Conservation (phyloP, 2,329 filamentous ascomycete genomes). For the Colletotrichum theobromicola region DNA sequence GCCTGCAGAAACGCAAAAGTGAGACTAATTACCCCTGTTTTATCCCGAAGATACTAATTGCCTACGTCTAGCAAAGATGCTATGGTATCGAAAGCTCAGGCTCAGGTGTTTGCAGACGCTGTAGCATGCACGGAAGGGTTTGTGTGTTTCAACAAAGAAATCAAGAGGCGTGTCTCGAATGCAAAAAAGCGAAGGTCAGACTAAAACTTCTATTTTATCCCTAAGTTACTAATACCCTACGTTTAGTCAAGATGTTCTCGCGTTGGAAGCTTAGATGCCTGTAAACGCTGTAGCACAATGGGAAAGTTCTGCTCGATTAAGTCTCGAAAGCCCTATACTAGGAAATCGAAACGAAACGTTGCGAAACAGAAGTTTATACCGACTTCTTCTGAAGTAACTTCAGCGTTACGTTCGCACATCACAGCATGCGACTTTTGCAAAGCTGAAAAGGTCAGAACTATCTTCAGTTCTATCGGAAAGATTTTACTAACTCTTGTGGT, state of each 20-base stretch:
- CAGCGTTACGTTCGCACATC: background rate
- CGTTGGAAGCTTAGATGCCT: background rate
- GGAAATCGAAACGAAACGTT: background rate
- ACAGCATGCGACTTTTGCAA: background rate
- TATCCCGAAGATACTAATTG: background rate
- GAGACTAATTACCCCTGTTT: background rate
- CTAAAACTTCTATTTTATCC: background rate
- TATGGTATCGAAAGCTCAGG: background rate
- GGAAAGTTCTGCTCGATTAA: background rate
- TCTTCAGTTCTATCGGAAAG: background rate
- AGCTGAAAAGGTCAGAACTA: background rate
- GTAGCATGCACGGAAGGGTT: too few species aligned
- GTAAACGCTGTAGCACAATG: background rate
- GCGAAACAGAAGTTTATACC: background rate
- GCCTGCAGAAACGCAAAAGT: background rate
- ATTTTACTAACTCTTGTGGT: background rate
- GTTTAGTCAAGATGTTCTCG: too few species aligned
- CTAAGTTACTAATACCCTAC: too few species aligned
- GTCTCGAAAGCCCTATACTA: background rate
- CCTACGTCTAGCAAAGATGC: background rate
- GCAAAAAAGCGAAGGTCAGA: too few species aligned
- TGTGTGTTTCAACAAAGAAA: too few species aligned
- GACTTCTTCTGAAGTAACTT: too few species aligned
- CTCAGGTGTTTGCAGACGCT: too few species aligned
- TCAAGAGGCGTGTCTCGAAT: too few species aligned